These are phyloP conservation scores for Xylaria multiplex DNA, from an alignment of 2,329 filamentous ascomycete genomes.

Conservation along the genomic window DNA sequence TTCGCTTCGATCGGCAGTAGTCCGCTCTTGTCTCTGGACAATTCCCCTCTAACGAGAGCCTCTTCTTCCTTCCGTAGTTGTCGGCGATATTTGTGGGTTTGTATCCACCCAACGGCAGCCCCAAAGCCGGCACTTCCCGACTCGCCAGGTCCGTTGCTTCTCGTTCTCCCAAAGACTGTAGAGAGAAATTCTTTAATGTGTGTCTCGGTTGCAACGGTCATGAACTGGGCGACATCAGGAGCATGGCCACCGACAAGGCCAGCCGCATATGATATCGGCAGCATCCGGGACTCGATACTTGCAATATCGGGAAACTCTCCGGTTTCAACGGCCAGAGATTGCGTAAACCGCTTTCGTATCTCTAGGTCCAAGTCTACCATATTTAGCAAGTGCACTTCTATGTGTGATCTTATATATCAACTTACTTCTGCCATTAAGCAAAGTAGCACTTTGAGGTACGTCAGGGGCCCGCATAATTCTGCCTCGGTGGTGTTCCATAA, in stretches of 20 bases:
- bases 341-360: slow-evolving; percentile 72
- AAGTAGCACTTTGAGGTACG: slow-evolving; percentile 74
- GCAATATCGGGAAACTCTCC: slow-evolving; percentile 75
- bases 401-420: slow-evolving; percentile 43
- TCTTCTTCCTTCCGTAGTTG: slow-evolving; percentile 82
- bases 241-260: slow-evolving; percentile 69
- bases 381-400: slow-evolving; percentile 19
- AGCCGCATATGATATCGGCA: slow-evolving; percentile 74
- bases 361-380: slow-evolving; percentile 70
- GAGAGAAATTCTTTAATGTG: slow-evolving; percentile 74
- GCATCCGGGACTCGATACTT: slow-evolving; percentile 71
- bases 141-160: slow-evolving; percentile 72
- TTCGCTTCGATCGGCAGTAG: slow-evolving; percentile 84
- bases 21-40: slow-evolving; percentile 78
- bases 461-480: slow-evolving; percentile 63
- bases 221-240: slow-evolving; percentile 69
- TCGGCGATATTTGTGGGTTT: slow-evolving; percentile 80
- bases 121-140: slow-evolving; percentile 71
- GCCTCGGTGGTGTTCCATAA: slow-evolving; percentile 61
- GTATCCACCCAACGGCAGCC: slow-evolving; percentile 75
- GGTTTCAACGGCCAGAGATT: slow-evolving; percentile 72
- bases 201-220: slow-evolving; percentile 72
- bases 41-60: slow-evolving; percentile 75
- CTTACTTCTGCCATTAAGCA: slow-evolving; percentile 83
- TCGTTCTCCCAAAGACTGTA: slow-evolving; percentile 70